Evolutionary conservation across 495 filamentous ascomycete species (phyloP).

Genomic region (Cryomyces minteri): DNA sequence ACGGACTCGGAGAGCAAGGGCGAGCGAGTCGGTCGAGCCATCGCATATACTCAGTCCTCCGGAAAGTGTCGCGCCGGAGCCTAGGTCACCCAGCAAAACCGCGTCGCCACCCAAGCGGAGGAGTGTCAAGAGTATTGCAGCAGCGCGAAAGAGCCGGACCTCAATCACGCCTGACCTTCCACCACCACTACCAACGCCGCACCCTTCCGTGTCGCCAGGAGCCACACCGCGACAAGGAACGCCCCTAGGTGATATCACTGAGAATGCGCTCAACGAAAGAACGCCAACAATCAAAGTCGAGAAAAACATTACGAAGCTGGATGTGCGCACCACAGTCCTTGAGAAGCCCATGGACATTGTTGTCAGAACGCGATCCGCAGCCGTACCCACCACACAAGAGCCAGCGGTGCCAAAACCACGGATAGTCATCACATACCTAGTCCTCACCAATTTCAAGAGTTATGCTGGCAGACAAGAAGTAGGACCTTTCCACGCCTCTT

Average conservation of each 20-base stretch:
- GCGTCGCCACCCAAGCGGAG: conserved; percentile 47
- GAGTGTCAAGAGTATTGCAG: conserved; percentile 30
- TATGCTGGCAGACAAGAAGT: conserved; percentile 92
- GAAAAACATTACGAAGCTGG: conserved; percentile 40
- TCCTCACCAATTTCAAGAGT: conserved; percentile 93
- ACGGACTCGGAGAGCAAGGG: conserved; percentile 14
- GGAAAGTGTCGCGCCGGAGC: conserved; percentile 32
- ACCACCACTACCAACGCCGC: conserved; percentile 32
- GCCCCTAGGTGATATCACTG: conserved; percentile 65
- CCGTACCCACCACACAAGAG: conserved; percentile 39
- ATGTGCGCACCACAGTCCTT: conserved; percentile 50
- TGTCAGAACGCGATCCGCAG: conserved; percentile 62
- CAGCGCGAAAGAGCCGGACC: conserved; percentile 32
- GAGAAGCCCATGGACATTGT: conserved; percentile 93
- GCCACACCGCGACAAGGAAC: conserved; percentile 33
- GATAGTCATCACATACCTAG: conserved; percentile 77
- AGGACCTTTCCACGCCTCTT: conserved; percentile 89
- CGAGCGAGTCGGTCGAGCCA: conserved; percentile 33
- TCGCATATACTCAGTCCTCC: conserved; percentile 41
- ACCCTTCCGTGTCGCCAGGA: conserved; percentile 29
- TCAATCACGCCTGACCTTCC: conserved; percentile 8
- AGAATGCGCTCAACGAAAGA: conserved; percentile 43
- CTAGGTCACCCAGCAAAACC: conserved; percentile 45
- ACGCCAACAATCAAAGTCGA: conserved; percentile 13
- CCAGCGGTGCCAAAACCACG: conserved; percentile 55